Base-by-base conservation (phyloP, 495 filamentous ascomycete genomes). In the Aspergillus sclerotioniger region DNA sequence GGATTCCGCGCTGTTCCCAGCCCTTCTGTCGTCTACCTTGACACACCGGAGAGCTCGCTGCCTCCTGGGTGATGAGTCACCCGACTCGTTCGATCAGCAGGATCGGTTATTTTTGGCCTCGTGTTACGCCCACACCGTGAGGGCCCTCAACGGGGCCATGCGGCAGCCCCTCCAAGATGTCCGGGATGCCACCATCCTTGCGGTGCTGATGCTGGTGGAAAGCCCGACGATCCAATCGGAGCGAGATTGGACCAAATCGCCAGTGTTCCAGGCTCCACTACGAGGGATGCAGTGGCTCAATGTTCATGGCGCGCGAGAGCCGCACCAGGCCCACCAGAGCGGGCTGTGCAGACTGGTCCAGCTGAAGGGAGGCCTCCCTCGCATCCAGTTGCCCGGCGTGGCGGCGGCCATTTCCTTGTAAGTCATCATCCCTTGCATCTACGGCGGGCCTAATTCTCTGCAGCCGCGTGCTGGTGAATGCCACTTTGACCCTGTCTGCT, bases 331-430 rank as follows among this genome's bases (percentile, higher is more conserved):
- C 21, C 54, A 57, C 21, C 54, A 57, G 25, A 44, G 45, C 3
- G 54, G 54, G 15, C 45, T 50, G 6, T 37, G 54, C 31, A 50
- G 28, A 45, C 45, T 57, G 19, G 44, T 57, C 2, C 35, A 35
- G 31, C 35, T 57, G 10, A 35, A 37, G 6, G 54, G 54, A 2
- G 54, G 54, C n/a, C 45, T 57, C 6, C 54, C 49, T 43, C 49
- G 25, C 13, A 50, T 57, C 10, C 17, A 37, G 29, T 21, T 57
- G 10, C 54, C 54, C 1, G 54, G 54, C 13, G 54, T 44, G 21
- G 45, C 54, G n/a, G 32, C 46, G 35, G 45, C 54, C 5, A 50
- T 57, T 13, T 57, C 50, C 45, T 50, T 50, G 54, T 57, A 50
- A 15, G 54, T 49, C 9, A 2, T 31, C 17, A 45, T 3, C 21